Conservation (phyloP, 2,329 filamentous ascomycete species). For the Alternaria triticimaculans region DNA sequence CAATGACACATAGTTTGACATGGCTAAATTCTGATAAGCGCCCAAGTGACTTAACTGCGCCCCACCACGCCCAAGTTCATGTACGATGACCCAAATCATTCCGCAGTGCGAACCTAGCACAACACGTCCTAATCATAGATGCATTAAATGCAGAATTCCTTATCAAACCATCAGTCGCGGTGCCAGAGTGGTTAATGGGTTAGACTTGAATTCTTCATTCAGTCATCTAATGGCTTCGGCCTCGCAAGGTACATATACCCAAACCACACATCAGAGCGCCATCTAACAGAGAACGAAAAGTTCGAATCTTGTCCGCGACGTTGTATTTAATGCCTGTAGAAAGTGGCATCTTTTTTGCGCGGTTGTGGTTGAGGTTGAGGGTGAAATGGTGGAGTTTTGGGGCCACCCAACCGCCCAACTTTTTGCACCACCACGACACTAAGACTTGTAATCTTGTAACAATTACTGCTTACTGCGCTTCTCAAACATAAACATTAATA, state of each 20-base stretch:
- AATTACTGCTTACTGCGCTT: no score
- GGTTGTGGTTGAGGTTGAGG: neutral
- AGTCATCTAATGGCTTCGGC: constrained; percentile 53
- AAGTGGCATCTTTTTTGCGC: neutral
- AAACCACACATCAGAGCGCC: no score
- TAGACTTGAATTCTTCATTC: constrained; percentile 49
- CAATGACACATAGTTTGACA: neutral
- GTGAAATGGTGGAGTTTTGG: neutral
- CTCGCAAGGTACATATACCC: constrained; percentile 43
- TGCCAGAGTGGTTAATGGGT: constrained; percentile 54
- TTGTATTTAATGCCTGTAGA: neutral
- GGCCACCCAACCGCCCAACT: neutral
- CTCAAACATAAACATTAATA: no score
- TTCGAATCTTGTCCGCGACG: neutral
- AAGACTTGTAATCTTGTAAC: no score
- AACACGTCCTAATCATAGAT: fast-evolving
- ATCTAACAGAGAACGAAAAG: neutral
- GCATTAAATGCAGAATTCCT: neutral
- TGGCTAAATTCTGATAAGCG: neutral
- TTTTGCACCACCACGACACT: neutral
- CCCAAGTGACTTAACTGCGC: neutral
- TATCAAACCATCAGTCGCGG: constrained; percentile 26
- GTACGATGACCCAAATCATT: neutral
- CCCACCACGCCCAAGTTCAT: neutral
- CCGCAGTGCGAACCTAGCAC: no score